phyloP scores from a whole-genome alignment of 225 moss, liverwort and hornwort species.

The Lunularia cruciata region DNA sequence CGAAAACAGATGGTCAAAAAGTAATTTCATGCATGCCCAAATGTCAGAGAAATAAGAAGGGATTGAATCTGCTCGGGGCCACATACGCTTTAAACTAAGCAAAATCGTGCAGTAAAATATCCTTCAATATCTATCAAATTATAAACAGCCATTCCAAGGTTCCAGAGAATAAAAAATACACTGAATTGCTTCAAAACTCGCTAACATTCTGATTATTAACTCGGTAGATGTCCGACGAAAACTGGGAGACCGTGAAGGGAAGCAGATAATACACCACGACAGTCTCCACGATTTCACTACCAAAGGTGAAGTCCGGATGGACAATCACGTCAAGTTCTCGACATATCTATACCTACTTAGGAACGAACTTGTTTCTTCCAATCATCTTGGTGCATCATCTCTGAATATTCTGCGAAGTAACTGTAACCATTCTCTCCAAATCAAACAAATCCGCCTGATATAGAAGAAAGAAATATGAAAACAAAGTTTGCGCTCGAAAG shows the following conservation, averaged over 20 bases:
- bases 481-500: neutral
- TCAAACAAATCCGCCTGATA: constrained; percentile 2
- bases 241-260: neutral
- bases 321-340: neutral
- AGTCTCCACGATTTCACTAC: neutral
- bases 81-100: no score
- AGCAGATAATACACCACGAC: neutral
- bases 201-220: constrained; percentile 1
- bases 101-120: no score
- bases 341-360: neutral
- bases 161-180: neutral
- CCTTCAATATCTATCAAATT: no score
- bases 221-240: neutral
- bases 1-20: no score
- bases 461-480: neutral
- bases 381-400: neutral
- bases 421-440: neutral
- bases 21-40: no score
- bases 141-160: neutral
- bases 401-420: neutral
- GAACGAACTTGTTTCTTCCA: neutral
- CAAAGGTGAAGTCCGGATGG: neutral
- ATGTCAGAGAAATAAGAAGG: no score
- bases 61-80: no score
- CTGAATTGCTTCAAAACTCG: constrained; percentile 2